A percentile compares a stretch with the other conserved stretches of the same genome.
These are phyloP conservation scores for Piper longum DNA, from an alignment of 164 flowering plant genomes.

Conservation along the genomic window DNA sequence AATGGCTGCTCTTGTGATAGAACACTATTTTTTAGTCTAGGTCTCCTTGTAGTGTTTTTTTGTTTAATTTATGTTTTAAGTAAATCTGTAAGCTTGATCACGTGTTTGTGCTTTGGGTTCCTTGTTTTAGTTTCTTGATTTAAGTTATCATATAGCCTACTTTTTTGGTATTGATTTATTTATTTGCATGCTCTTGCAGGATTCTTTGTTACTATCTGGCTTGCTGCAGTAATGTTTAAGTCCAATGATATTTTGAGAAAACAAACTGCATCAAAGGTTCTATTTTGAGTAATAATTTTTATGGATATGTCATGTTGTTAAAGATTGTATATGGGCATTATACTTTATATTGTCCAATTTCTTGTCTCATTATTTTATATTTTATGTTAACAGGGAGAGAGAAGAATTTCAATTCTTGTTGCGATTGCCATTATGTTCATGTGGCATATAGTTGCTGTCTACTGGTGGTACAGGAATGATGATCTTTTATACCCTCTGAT, in stretches of 20 bases:
- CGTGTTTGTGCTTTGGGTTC: background rate
- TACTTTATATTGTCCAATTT: too few species aligned
- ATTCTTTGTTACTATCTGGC: slow-evolving; percentile 87
- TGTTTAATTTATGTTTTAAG: too few species aligned
- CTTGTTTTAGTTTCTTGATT: too few species aligned
- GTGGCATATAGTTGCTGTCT: slow-evolving; percentile 63
- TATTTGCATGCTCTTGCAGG: slow-evolving; percentile 35
- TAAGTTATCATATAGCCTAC: too few species aligned
- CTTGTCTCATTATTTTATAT: background rate
- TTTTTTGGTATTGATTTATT: slow-evolving; percentile 5
- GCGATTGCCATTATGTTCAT: slow-evolving; percentile 45
- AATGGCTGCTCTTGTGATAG: too few species aligned
- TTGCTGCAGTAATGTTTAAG: slow-evolving; percentile 93
- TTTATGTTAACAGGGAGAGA: slow-evolving; percentile 68
- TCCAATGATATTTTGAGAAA: slow-evolving; percentile 87
- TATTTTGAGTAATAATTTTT: background rate
- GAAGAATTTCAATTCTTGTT: slow-evolving; percentile 51
- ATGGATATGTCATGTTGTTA: too few species aligned
- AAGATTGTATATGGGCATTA: too few species aligned
- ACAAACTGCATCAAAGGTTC: slow-evolving; percentile 95
- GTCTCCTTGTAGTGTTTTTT: too few species aligned
- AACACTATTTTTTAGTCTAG: too few species aligned
- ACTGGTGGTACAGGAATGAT: slow-evolving; percentile 91
- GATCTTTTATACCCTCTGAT: slow-evolving; percentile 73
- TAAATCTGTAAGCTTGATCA: too few species aligned